Base-by-base conservation (phyloP, 2,329 filamentous ascomycete species). In the Penicillium aurantiogriseum region DNA sequence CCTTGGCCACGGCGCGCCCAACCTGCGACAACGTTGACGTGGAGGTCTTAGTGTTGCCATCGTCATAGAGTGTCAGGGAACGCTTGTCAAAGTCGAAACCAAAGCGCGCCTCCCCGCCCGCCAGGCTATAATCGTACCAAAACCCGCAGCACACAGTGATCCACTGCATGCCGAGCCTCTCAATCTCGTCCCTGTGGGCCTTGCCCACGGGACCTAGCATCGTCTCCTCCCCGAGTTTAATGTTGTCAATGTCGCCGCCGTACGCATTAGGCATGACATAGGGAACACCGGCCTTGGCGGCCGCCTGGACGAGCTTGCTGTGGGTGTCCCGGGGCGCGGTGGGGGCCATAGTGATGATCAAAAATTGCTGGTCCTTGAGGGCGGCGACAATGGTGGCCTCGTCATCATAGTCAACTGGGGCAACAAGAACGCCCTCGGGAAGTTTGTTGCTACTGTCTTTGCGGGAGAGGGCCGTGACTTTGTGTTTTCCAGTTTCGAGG, bases 231-330 rank as follows among this genome's bases (percentile, higher is more conserved):
- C 66, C 63, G n/a, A 77, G 50, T 27, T 62, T 64, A 31, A 66
- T 66, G 23, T 77, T 46, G 0, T 63, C 61, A 27, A 63, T 62
- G 54, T 79, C 77, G 15, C 52, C 57, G 10, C 58, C 72, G 21
- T 71, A 72, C 21, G 72, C 72, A 61, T 85, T 86, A 1, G 84
- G 84, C 66, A 87, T 74, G 47, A 87, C 64, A 64, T 80, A 86
- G 1, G 77, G 75, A 2, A 87, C 76, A 2, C 80, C 79, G 0
- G 85, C 83, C 35, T 79, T 78, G 5, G 79, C 80, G 0, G 85
- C 85, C 0, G 85, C 85, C 7, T 75, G 69, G 58, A 86, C 71
- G 19, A 87, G 73, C 59, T 81, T 81, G 52, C 64, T 66, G 43
- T 84, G 78, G 2, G 77, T 77, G 10, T 80, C 79, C 0, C 58